phyloP scores from a whole-genome alignment of 257 asterid genomes.

The Salvia rosmarinus region DNA sequence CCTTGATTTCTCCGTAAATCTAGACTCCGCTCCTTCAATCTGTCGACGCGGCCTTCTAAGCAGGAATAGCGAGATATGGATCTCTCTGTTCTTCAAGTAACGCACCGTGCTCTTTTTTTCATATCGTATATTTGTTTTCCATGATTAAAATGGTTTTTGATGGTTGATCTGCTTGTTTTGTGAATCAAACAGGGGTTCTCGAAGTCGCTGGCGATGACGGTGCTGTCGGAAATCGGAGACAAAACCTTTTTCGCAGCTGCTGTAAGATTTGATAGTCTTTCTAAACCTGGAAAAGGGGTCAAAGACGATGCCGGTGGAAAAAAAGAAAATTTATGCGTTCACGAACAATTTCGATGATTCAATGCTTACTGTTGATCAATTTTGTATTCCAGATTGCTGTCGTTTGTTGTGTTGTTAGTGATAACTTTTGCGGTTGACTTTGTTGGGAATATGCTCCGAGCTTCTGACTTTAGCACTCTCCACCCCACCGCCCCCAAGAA shows the following conservation, averaged over 20 bases:
- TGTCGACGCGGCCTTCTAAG: slow-evolving; percentile 14
- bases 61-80: slow-evolving; percentile 35
- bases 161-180: slow-evolving; percentile 20
- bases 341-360: not conserved
- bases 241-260: slow-evolving; percentile 97
- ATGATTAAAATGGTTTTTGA: not conserved
- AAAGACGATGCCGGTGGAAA: too few species aligned
- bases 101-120: slow-evolving; percentile 15
- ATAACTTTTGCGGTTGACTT: slow-evolving; percentile 4
- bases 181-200: slow-evolving; percentile 66
- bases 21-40: slow-evolving; percentile 31
- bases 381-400: slow-evolving; percentile 18
- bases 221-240: slow-evolving; percentile 91
- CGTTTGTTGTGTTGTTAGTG: slow-evolving; percentile 1
- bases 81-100: slow-evolving; percentile 53
- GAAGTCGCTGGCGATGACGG: slow-evolving; percentile 94
- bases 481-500: too few species aligned
- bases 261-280: too few species aligned
- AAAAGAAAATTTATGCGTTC: not conserved
- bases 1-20: slow-evolving; percentile 36
- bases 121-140: not conserved
- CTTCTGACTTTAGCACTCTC: slow-evolving; percentile 4
- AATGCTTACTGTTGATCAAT: not conserved
- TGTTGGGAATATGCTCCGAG: slow-evolving; percentile 27
- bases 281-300: too few species aligned